Percentiles rank a stretch among this genome's conserved stretches.
Conservation (phyloP, 805 yeast species). For the Candida khao-thaluensis region DNA sequence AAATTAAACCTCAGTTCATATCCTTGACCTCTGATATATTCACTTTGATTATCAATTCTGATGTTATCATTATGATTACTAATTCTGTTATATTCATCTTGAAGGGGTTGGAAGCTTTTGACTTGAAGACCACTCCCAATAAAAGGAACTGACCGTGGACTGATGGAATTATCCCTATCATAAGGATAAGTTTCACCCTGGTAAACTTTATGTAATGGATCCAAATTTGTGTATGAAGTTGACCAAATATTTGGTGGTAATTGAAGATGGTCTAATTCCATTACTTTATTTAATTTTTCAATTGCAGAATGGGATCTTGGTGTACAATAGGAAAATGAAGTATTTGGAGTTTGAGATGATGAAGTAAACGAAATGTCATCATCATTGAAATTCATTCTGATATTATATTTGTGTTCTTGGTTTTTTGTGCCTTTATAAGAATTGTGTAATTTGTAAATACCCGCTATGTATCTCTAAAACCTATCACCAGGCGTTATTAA, state of each 20-base stretch:
- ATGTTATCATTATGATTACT: too few relatives aligned
- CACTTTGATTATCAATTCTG: too few relatives aligned
- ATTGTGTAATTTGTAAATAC: too few relatives aligned
- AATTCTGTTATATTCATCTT: too few relatives aligned
- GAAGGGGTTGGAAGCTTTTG: too few relatives aligned
- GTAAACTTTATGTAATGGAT: constrained; percentile 3
- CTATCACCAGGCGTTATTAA: too few relatives aligned
- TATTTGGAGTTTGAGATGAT: constrained; percentile 3
- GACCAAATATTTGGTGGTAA: constrained; percentile 22
- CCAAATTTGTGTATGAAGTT: constrained; percentile 7
- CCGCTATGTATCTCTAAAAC: too few relatives aligned
- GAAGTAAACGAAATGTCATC: neutral
- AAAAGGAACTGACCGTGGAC: neutral
- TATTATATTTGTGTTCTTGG: neutral
- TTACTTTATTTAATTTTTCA: constrained; percentile 7
- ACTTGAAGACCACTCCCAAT: too few relatives aligned
- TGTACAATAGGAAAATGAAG: constrained; percentile 16
- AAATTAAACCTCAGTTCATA: too few relatives aligned
- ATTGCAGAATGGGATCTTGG: constrained; percentile 20
- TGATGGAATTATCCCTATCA: neutral
- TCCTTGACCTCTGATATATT: too few relatives aligned
- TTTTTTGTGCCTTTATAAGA: too few relatives aligned
- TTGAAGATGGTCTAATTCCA: constrained; percentile 6
- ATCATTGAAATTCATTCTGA: neutral
- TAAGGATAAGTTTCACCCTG: neutral